These are phyloP conservation scores for Hypoxylon sp. DNA, from an alignment of 2,329 filamentous ascomycete genomes.

Conservation along the genomic window DNA sequence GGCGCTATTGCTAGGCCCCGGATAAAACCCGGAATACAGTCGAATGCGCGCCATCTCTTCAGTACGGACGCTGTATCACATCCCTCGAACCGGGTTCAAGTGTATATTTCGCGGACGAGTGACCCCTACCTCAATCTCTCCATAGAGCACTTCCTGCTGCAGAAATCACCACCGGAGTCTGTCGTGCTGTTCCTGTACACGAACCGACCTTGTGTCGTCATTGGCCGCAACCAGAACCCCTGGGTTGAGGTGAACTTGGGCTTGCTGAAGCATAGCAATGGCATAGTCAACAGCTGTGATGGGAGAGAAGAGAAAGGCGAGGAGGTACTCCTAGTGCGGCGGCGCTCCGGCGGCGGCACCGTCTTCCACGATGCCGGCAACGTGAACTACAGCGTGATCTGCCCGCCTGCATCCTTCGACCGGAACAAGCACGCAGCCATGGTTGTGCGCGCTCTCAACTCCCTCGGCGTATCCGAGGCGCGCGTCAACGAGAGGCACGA, in stretches of 20 bases:
- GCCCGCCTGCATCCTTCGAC: conserved; percentile 81
- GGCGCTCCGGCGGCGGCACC: conserved; percentile 89
- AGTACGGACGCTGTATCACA: conserved; percentile 60
- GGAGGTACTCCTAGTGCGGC: conserved; percentile 76
- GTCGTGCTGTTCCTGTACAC: conserved; percentile 88
- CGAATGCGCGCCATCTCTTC: conserved; percentile 42
- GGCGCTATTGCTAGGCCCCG: conserved; percentile 12
- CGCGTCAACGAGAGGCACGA: conserved; percentile 92
- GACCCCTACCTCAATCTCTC: conserved; percentile 93
- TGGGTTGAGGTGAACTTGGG: conserved; percentile 90
- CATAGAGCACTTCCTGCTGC: conserved; percentile 90
- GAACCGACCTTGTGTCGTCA: conserved; percentile 88
- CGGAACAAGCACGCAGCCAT: conserved; percentile 91
- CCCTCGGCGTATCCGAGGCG: conserved; percentile 70
- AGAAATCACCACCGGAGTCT: conserved; percentile 78
- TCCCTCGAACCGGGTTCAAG: conserved; percentile 68
- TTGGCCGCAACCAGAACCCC: conserved; percentile 97
- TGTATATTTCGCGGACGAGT: conserved; percentile 77
- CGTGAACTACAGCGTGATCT: conserved; percentile 94
- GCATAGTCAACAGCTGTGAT: conserved; percentile 37
- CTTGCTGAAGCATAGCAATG: conserved; percentile 61
- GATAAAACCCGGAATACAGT: conserved; percentile 6
- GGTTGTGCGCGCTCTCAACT: conserved; percentile 85
- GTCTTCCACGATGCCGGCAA: conserved; percentile 96
- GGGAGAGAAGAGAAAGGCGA: conserved; percentile 40